Percentiles rank a stretch among this genome's conserved stretches.
Conservation (phyloP, 2,329 filamentous ascomycete species). For the Sphaerostilbella broomeana region DNA sequence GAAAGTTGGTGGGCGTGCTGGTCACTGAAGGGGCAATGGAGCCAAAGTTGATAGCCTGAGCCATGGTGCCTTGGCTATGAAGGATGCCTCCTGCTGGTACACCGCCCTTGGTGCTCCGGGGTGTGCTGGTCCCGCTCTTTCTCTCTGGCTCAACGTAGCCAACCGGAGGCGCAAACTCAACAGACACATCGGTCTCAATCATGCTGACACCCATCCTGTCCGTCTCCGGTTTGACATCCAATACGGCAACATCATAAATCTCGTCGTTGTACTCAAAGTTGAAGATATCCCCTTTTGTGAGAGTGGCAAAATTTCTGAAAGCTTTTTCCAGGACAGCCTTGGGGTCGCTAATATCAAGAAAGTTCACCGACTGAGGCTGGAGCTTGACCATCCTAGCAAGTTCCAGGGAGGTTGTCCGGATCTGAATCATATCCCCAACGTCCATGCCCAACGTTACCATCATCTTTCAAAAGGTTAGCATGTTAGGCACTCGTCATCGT, state of each 20-base stretch:
- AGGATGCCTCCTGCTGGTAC: conserved; percentile 66
- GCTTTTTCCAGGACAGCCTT: conserved; percentile 96
- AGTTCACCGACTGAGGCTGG: conserved; percentile 85
- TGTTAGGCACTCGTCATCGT: neutral
- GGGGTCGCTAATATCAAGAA: conserved; percentile 94
- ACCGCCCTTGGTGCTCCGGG: conserved; percentile 58
- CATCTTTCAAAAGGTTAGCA: conserved; percentile 50
- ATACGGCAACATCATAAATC: conserved; percentile 83
- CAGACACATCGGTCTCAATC: conserved; percentile 91
- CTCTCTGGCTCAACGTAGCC: conserved; percentile 87
- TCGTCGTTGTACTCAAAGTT: conserved; percentile 96
- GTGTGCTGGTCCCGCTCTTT: conserved; percentile 78
- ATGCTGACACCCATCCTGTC: conserved; percentile 85
- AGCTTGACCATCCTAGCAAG: conserved; percentile 92
- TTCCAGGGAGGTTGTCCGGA: conserved; percentile 89
- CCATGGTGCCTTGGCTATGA: conserved; percentile 88
- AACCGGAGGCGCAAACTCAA: conserved; percentile 90
- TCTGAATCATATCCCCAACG: conserved; percentile 87
- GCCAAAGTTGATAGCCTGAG: conserved; percentile 93
- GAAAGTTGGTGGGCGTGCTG: conserved; percentile 69
- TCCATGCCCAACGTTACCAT: conserved; percentile 89
- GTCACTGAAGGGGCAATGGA: conserved; percentile 76
- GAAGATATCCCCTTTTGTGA: conserved; percentile 91
- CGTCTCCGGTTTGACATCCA: conserved; percentile 84
- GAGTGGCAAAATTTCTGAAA: conserved; percentile 89